Percentiles rank a stretch among this genome's conserved stretches.
Conservation (phyloP, 225 moss, liverwort and hornwort species). For the Sphagnum tenellum region DNA sequence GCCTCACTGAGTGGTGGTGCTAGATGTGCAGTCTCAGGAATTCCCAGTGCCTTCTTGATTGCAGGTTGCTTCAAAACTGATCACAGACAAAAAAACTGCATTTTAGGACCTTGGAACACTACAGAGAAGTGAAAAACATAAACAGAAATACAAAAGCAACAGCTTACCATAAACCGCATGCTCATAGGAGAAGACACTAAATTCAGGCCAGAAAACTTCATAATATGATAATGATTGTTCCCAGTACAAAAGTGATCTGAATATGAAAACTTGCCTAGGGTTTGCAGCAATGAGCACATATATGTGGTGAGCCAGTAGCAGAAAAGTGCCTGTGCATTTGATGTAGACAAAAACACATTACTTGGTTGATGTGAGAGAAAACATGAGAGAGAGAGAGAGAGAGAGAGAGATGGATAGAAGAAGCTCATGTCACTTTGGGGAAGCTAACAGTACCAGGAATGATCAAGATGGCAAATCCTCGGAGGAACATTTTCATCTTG, state of each 20-base stretch:
- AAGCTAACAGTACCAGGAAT: constrained; percentile 85
- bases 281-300: constrained; percentile 79
- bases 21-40: constrained; percentile 89
- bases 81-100: not conserved
- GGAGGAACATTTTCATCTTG: constrained; percentile 95
- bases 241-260: not conserved
- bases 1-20: constrained; percentile 32
- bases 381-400: too few relatives aligned
- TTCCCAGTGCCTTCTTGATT: constrained; percentile 70
- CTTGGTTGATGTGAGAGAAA: too few relatives aligned
- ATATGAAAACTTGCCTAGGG: constrained; percentile 35
- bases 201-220: not conserved
- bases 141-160: not conserved
- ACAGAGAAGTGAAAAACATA: not conserved
- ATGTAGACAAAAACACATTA: not conserved
- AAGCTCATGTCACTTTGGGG: constrained; percentile 48
- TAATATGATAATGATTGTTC: not conserved
- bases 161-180: too few relatives aligned
- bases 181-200: not conserved
- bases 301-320: constrained; percentile 99
- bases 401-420: not conserved
- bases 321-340: constrained; percentile 68
- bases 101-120: not conserved
- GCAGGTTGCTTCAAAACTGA: constrained; percentile 70
- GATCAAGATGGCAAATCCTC: constrained; percentile 78